Conservation (phyloP, 306 rosid species). For the Dryas alaskensis region DNA sequence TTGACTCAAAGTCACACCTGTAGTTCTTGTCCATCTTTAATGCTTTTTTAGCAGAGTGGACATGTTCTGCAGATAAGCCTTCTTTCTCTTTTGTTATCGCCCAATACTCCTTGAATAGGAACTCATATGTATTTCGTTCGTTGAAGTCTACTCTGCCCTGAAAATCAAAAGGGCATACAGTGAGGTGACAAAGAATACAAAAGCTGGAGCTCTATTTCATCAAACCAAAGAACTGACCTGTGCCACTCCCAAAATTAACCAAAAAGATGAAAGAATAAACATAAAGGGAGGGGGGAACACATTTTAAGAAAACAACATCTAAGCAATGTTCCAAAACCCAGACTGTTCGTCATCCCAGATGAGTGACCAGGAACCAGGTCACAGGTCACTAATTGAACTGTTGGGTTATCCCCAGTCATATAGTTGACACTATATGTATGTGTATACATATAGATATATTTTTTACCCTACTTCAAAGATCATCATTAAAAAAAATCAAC, state of each 20-base stretch:
- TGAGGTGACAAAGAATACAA: constrained; percentile 18
- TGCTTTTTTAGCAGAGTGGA: constrained; percentile 30
- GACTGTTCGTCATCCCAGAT: not conserved
- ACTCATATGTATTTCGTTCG: constrained; percentile 49
- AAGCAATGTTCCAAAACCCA: too few species aligned
- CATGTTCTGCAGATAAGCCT: constrained; percentile 42
- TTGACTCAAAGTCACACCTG: constrained; percentile 28
- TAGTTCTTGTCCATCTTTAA: constrained; percentile 39
- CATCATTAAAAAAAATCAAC: too few species aligned
- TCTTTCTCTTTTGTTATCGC: constrained; percentile 45
- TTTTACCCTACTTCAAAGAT: too few species aligned
- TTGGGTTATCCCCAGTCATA: not conserved
- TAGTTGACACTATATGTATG: not conserved
- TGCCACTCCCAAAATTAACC: not conserved
- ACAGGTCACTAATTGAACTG: not conserved
- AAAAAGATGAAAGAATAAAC: not conserved
- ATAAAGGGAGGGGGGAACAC: not conserved
- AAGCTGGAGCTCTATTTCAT: not conserved
- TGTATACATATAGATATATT: too few species aligned
- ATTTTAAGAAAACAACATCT: not conserved
- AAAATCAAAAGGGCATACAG: constrained; percentile 22
- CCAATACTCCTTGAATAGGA: constrained; percentile 56
- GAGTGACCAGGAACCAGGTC: not conserved
- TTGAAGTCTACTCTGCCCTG: constrained; percentile 58
- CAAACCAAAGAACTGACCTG: constrained; percentile 15